phyloP scores from a whole-genome alignment of 1,139 yeast genomes.

The Chernovozyma sophiae-reginae region DNA sequence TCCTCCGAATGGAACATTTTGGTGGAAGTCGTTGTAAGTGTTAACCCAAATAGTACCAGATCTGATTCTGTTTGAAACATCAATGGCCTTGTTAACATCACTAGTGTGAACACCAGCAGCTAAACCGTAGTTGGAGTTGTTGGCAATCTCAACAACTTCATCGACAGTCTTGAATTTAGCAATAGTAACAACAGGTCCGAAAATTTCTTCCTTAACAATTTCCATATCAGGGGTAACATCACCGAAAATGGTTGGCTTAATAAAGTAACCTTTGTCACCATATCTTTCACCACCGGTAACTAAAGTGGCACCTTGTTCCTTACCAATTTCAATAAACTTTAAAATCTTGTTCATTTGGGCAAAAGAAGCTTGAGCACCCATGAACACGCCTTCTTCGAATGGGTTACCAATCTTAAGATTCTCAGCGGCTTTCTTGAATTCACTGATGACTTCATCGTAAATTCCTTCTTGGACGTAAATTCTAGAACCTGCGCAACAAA shows the following conservation, averaged over 20 bases:
- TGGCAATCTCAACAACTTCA: constrained; percentile 22
- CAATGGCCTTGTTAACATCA: constrained; percentile 63
- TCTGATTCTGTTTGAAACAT: constrained; percentile 61
- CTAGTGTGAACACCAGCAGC: constrained; percentile 79
- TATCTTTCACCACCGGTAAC: constrained; percentile 22
- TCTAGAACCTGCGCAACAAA: constrained; percentile 76
- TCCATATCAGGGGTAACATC: constrained; percentile 22
- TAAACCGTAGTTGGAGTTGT: constrained; percentile 52
- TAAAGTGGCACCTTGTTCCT: constrained; percentile 39
- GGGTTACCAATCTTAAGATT: constrained; percentile 60
- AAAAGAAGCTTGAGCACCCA: constrained; percentile 74
- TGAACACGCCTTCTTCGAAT: constrained; percentile 58
- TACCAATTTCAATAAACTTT: constrained; percentile 59
- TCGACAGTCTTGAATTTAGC: constrained; percentile 25
- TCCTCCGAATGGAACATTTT: constrained; percentile 82
- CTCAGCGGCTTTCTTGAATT: constrained; percentile 54
- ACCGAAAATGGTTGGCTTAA: constrained; percentile 25
- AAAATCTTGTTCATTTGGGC: constrained; percentile 65
- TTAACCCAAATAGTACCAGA: constrained; percentile 88
- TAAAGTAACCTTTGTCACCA: constrained; percentile 21
- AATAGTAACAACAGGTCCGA: constrained; percentile 26
- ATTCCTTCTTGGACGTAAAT: constrained; percentile 64
- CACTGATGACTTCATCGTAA: constrained; percentile 56
- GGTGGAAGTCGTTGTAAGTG: constrained; percentile 81
- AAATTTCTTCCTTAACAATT: constrained; percentile 26